These are phyloP conservation scores for Pulveroboletus ravenelii DNA, from an alignment of 768 basidiomycete genomes.

Conservation along the genomic window DNA sequence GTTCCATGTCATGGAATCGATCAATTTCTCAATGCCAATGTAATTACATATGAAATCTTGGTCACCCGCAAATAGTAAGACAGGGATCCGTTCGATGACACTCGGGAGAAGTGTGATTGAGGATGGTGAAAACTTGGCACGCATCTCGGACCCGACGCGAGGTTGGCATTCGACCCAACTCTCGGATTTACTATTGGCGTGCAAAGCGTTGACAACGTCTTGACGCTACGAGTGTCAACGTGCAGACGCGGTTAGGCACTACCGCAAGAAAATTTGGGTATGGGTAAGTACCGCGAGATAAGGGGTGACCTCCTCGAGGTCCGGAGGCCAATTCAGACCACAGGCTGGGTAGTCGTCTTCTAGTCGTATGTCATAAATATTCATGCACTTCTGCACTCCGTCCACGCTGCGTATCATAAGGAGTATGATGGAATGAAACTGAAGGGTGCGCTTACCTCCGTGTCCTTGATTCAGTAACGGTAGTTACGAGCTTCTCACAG, in stretches of 20 bases:
- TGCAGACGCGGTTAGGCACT: background rate
- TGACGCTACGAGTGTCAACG: constrained; percentile 44
- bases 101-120: constrained; percentile 73
- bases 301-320: constrained; percentile 65
- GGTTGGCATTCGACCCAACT: constrained; percentile 86
- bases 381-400: constrained; percentile 74
- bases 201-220: constrained; percentile 79
- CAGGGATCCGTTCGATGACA: constrained; percentile 72
- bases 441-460: constrained; percentile 19
- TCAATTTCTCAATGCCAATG: constrained; percentile 82
- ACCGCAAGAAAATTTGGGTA: background rate
- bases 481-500: constrained; percentile 59
- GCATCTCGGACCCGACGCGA: constrained; percentile 60
- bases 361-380: constrained; percentile 93
- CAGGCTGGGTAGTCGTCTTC: constrained; percentile 83
- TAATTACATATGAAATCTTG: constrained; percentile 98
- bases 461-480: constrained; percentile 30
- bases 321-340: constrained; percentile 97
- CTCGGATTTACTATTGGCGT: constrained; percentile 70
- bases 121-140: constrained; percentile 52
- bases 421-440: background rate
- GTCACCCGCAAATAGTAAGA: constrained; percentile 92
- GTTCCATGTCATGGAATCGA: constrained; percentile 81
- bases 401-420: constrained; percentile 47
- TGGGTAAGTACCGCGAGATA: constrained; percentile 70